Evolutionary conservation across 495 filamentous ascomycete genomes (phyloP).

Genomic region (Tuber melanosporum): DNA sequence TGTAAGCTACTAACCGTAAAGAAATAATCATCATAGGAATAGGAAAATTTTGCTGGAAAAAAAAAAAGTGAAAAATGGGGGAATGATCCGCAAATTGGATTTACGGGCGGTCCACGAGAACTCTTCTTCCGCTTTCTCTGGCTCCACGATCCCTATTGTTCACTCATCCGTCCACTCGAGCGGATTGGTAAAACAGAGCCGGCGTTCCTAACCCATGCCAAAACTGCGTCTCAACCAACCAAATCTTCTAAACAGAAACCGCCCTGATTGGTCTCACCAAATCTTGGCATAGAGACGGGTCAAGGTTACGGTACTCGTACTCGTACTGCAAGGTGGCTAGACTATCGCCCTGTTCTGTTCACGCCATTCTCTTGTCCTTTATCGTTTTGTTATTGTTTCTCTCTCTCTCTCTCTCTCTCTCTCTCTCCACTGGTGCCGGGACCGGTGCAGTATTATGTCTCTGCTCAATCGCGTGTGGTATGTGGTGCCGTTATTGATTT

Average conservation of each 20-base stretch:
- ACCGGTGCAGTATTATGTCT: background rate
- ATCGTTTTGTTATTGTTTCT: conserved; percentile 5
- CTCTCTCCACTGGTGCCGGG: background rate
- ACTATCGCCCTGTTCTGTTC: background rate
- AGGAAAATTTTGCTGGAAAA: background rate
- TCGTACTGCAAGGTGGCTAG: background rate
- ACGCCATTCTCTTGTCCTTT: background rate
- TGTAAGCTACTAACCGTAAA: background rate
- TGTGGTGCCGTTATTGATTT: background rate
- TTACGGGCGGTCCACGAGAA: background rate
- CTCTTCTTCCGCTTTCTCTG: background rate
- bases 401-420: background rate
- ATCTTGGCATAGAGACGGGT: background rate
- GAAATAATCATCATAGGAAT: background rate
- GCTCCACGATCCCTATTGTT: background rate
- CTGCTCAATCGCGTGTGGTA: background rate
- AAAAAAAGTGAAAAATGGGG: background rate
- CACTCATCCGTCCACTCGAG: background rate
- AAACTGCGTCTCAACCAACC: background rate
- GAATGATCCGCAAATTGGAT: background rate
- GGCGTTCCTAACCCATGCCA: background rate
- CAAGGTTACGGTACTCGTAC: background rate
- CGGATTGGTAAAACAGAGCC: background rate
- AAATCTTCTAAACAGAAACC: background rate
- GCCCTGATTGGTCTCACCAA: background rate